phyloP scores from a whole-genome alignment of 306 rosid genomes.

The Begonia loranthoides region DNA sequence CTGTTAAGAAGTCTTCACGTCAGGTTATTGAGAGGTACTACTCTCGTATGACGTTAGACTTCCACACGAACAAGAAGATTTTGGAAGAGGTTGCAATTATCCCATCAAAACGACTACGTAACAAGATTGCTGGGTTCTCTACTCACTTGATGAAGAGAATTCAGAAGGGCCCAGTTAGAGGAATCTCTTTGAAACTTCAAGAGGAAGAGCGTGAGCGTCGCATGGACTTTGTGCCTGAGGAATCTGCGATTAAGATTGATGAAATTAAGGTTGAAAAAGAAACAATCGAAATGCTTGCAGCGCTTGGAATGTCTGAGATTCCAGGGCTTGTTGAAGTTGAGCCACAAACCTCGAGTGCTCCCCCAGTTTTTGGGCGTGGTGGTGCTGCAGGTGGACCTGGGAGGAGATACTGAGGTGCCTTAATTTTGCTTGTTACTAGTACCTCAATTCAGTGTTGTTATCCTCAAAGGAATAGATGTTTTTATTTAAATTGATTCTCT shows the following conservation, averaged over 20 bases:
- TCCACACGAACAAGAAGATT: slow-evolving; percentile 10
- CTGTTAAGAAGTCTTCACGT: slow-evolving; percentile 1
- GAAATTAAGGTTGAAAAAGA: slow-evolving; percentile 9
- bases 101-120: slow-evolving; percentile 9
- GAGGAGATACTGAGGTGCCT: neutral
- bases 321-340: slow-evolving; percentile 7
- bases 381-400: neutral
- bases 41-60: slow-evolving; percentile 8
- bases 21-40: slow-evolving; percentile 12
- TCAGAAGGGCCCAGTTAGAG: slow-evolving; percentile 3
- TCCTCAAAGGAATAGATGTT: no score
- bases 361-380: neutral
- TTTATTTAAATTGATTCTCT: no score
- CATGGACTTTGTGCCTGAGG: slow-evolving; percentile 11
- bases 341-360: neutral
- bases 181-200: neutral
- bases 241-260: slow-evolving; percentile 1
- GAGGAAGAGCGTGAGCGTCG: slow-evolving; percentile 2
- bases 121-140: slow-evolving; percentile 12
- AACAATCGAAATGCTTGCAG: slow-evolving; percentile 7
- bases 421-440: no score
- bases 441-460: no score
- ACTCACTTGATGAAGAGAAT: slow-evolving; percentile 7
- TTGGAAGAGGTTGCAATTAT: slow-evolving; percentile 10
- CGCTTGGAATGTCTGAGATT: slow-evolving; percentile 5